These are phyloP conservation scores for Exophiala phaeomuriformis DNA, from an alignment of 2,329 filamentous ascomycete species.

Conservation along the genomic window DNA sequence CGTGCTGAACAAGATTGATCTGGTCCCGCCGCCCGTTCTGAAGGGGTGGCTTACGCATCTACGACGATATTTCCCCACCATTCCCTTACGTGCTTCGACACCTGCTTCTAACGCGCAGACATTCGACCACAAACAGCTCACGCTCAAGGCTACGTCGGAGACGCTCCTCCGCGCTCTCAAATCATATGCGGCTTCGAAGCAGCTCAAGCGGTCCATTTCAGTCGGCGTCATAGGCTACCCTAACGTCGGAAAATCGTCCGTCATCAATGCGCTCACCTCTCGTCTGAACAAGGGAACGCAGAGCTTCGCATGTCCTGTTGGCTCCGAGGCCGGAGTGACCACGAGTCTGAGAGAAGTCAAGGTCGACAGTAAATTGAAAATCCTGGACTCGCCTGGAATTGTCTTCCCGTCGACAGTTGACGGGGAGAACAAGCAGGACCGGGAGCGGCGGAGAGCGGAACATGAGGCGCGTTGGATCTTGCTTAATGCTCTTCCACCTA, in stretches of 20 bases:
- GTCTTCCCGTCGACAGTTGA: slow-evolving; percentile 68
- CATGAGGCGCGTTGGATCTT: slow-evolving; percentile 76
- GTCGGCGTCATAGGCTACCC: slow-evolving; percentile 94
- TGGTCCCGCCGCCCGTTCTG: slow-evolving; percentile 73
- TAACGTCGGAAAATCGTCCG: slow-evolving; percentile 92
- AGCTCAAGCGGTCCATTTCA: slow-evolving; percentile 81
- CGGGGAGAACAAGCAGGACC: slow-evolving; percentile 36
- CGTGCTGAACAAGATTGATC: slow-evolving; percentile 91
- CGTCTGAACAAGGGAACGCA: slow-evolving; percentile 57
- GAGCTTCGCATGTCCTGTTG: slow-evolving; percentile 69
- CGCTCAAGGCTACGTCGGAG: slow-evolving; percentile 75
- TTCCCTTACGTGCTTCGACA: slow-evolving; percentile 77
- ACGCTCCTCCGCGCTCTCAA: slow-evolving; percentile 85
- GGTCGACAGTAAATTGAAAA: slow-evolving; percentile 86
- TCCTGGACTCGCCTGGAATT: slow-evolving; percentile 90
- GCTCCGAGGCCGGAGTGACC: slow-evolving; percentile 86
- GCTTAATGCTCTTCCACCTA: slow-evolving; percentile 84
- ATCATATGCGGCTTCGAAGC: slow-evolving; percentile 72
- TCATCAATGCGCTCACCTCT: slow-evolving; percentile 85
- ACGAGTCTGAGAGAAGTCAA: slow-evolving; percentile 84
- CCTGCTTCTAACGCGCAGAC: slow-evolving; percentile 78
- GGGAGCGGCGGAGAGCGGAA: slow-evolving; percentile 58
- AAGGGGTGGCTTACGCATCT: slow-evolving; percentile 79
- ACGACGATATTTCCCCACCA: slow-evolving; percentile 80
- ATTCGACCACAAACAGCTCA: slow-evolving; percentile 86